Evolutionary conservation across 2,329 filamentous ascomycete species (phyloP), one percentile per base, ranked within the genome.

Genomic region (Fusarium sp.): DNA sequence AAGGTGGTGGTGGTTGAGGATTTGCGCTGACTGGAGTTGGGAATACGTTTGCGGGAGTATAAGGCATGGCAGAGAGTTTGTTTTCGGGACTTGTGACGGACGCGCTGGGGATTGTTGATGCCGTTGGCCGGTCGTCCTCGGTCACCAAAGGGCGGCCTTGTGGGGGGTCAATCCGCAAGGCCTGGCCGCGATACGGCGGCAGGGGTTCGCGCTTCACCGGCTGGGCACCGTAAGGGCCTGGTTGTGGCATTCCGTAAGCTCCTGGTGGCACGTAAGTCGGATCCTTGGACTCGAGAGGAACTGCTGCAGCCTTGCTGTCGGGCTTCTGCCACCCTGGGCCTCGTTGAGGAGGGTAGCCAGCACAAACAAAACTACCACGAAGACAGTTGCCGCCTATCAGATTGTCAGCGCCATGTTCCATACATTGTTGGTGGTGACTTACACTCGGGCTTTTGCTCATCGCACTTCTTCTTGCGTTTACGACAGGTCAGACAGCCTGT

Each of bases 381-480:
- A 93, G 88, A 84, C 97, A 99, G 80, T 99, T 98, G 81, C 92
- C 93, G 84, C 93, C 94, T 96, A 73, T 33, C 31, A 71, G 68
- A 43, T 35, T 61, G 43, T 74, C 64, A 77, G 72, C 60, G 57
- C 45, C 39, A 29, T 35, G 33, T 13, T 45, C 54, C 27, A 56
- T 33, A 16, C 45, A 37, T 52, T 57, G 37, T 20, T 43, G 20
- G 33, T 37, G 24, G 64, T 11, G 16, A 87, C 93, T 88, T 87
- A 97, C 97, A 98, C 83, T 95, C 92, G 29, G 97, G 97, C 82
- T 97, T 97, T 64, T 90, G 90, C 85, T 98, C 97, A 81, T 98
- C 96, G 81, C 97, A 98, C 84, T 98, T 98, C 91, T 98, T 98
- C 89, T 98, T 98, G 68, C 96, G 90, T 81, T 91, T 91, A 69